A percentile compares a stretch with the other conserved stretches of the same genome.
These are phyloP conservation scores for Penicillium crustosum DNA, from an alignment of 2,329 filamentous ascomycete species.

Conservation along the genomic window DNA sequence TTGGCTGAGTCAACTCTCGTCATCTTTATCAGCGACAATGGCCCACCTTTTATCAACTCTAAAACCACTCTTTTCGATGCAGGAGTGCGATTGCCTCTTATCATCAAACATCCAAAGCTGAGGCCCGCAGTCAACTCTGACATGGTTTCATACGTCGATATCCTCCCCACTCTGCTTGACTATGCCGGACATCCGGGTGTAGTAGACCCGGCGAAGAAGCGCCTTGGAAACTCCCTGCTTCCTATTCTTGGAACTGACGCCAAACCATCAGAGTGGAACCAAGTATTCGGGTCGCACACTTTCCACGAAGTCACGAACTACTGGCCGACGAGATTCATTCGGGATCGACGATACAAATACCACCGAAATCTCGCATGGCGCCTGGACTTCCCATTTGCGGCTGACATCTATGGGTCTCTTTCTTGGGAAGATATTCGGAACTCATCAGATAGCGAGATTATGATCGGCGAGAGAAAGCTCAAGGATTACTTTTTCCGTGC, in stretches of 20 bases:
- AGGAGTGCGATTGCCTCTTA: slow-evolving; percentile 46
- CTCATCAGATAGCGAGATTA: slow-evolving; percentile 19
- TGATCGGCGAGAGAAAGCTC: slow-evolving; percentile 45
- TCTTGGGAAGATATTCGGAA: slow-evolving; percentile 50
- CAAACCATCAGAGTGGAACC: slow-evolving; percentile 20
- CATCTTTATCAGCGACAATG: slow-evolving; percentile 52
- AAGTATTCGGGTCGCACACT: slow-evolving; percentile 54
- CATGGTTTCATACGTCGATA: slow-evolving; percentile 49
- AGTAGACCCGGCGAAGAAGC: slow-evolving; percentile 7
- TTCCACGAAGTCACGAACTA: slow-evolving; percentile 55
- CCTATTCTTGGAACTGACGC: slow-evolving; percentile 31
- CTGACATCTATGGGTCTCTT: slow-evolving; percentile 48
- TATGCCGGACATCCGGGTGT: slow-evolving; percentile 31
- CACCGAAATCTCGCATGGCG: slow-evolving; percentile 53
- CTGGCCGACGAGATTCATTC: slow-evolving; percentile 52
- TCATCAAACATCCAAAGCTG: slow-evolving; percentile 40
- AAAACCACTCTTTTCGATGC: slow-evolving; percentile 54
- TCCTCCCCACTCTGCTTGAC: slow-evolving; percentile 49
- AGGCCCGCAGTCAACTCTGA: slow-evolving; percentile 42
- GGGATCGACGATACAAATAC: slow-evolving; percentile 49
- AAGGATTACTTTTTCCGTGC: slow-evolving; percentile 47
- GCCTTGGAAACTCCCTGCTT: slow-evolving; percentile 43
- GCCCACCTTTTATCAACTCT: slow-evolving; percentile 53
- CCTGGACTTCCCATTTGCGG: slow-evolving; percentile 52
- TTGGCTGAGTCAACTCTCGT: slow-evolving; percentile 42